phyloP scores from a whole-genome alignment of 768 basidiomycete species.

The Tylopilus sp. region DNA sequence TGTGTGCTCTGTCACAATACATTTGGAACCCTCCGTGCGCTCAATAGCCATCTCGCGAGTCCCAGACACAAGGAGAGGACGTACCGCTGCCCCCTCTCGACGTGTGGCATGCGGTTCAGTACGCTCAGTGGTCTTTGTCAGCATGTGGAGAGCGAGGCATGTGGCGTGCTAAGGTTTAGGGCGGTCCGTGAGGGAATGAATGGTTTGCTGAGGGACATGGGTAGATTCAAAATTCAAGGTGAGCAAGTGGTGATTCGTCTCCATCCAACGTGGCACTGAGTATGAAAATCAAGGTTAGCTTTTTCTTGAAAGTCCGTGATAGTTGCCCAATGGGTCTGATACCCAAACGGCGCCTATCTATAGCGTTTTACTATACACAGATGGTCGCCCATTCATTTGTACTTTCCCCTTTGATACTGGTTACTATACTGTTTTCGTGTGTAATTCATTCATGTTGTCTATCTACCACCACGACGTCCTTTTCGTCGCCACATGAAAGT shows the following conservation, averaged over 20 bases:
- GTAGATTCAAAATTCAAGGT: constrained; percentile 12
- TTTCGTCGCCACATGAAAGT: constrained; percentile 15
- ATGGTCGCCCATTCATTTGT: constrained; percentile 22
- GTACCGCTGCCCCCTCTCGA: constrained; percentile 50
- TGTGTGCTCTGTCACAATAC: constrained; percentile 57
- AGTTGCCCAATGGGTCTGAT: constrained; percentile 5
- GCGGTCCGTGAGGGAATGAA: constrained; percentile 40
- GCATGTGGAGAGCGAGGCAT: constrained; percentile 63
- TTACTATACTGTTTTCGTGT: background rate
- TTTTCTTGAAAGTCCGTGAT: constrained; percentile 25
- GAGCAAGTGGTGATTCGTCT: constrained; percentile 2
- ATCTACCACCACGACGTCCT: background rate
- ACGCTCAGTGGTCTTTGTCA: constrained; percentile 58
- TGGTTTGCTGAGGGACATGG: constrained; percentile 22
- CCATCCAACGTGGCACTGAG: constrained; percentile 2
- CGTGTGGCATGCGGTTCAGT: constrained; percentile 42
- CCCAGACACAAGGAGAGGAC: constrained; percentile 51
- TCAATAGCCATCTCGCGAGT: constrained; percentile 66
- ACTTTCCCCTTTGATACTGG: constrained; percentile 7
- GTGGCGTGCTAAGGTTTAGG: constrained; percentile 51
- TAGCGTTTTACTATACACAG: constrained; percentile 4
- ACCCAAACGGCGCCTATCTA: constrained; percentile 12
- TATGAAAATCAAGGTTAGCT: constrained; percentile 16
- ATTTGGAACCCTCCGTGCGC: constrained; percentile 38
- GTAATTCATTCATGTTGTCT: background rate